phyloP scores from a whole-genome alignment of 2,329 filamentous ascomycete genomes.

The Fusarium sp. region DNA sequence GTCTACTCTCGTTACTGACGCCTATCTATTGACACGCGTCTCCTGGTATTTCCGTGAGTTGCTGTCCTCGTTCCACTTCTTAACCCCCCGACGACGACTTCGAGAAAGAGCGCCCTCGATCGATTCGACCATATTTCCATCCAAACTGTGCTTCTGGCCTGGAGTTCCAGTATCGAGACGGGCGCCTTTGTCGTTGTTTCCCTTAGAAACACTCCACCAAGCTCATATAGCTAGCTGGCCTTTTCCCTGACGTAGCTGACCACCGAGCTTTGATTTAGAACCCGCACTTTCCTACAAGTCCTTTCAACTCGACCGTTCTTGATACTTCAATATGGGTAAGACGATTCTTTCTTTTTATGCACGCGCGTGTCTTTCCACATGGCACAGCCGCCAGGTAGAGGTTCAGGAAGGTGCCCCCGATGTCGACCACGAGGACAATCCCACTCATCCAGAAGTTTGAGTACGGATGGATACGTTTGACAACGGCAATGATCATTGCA shows the following conservation, averaged over 20 bases:
- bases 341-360: slow-evolving; percentile 51
- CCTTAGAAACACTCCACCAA: slow-evolving; percentile 22
- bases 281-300: slow-evolving; percentile 49
- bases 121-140: slow-evolving; percentile 15
- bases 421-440: slow-evolving; percentile 41
- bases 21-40: slow-evolving; percentile 54
- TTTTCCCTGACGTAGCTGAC: slow-evolving; percentile 48
- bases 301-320: slow-evolving; percentile 53
- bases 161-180: slow-evolving; percentile 3
- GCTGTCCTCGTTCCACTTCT: slow-evolving; percentile 43
- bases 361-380: slow-evolving; percentile 41
- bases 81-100: slow-evolving; percentile 14
- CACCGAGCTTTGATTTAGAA: slow-evolving; percentile 34
- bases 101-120: slow-evolving; percentile 38
- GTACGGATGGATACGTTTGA: not conserved
- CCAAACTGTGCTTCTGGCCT: slow-evolving; percentile 18
- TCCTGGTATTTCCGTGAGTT: slow-evolving; percentile 47
- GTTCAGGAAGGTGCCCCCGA: slow-evolving; percentile 42
- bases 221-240: slow-evolving; percentile 43
- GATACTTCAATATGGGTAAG: slow-evolving; percentile 59
- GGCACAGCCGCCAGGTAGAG: slow-evolving; percentile 38
- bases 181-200: slow-evolving; percentile 18
- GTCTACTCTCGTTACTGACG: slow-evolving; percentile 47
- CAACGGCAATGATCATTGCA: slow-evolving; percentile 28
- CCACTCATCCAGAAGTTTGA: slow-evolving; percentile 15